phyloP scores from a whole-genome alignment of 2,329 filamentous ascomycete genomes.

The Rhynchosporium agropyri region DNA sequence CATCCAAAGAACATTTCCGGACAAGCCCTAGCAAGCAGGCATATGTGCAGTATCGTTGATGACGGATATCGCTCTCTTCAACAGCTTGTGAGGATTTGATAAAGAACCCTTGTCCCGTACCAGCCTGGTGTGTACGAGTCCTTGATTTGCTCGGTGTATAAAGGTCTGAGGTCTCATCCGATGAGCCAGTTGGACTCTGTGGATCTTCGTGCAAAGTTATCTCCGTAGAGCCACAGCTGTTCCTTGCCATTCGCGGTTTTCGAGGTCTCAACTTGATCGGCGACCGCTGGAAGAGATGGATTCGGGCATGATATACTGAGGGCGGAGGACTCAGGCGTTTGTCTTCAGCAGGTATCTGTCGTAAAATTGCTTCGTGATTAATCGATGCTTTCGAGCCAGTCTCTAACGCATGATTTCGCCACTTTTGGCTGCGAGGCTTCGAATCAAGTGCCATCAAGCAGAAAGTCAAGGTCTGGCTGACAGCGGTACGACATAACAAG shows the following conservation, averaged over 20 bases:
- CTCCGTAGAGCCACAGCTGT: slow-evolving; percentile 1
- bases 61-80: slow-evolving; percentile 29
- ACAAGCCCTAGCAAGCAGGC: slow-evolving; percentile 32
- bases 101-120: slow-evolving; percentile 19
- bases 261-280: slow-evolving; percentile 4
- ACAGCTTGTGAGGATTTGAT: slow-evolving; percentile 23
- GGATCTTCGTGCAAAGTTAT: slow-evolving; percentile 2
- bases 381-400: slow-evolving; percentile 23
- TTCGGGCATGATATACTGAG: slow-evolving; percentile 1
- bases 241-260: slow-evolving; percentile 15
- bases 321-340: not conserved
- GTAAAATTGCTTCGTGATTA: slow-evolving; percentile 18
- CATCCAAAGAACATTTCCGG: slow-evolving; percentile 27
- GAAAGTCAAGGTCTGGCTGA: slow-evolving; percentile 28
- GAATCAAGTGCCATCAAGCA: slow-evolving; percentile 29
- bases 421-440: slow-evolving; percentile 27
- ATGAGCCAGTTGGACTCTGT: slow-evolving; percentile 9
- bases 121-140: slow-evolving; percentile 23
- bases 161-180: slow-evolving; percentile 10
- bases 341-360: slow-evolving; percentile 7
- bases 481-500: slow-evolving; percentile 25
- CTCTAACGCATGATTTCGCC: slow-evolving; percentile 29
- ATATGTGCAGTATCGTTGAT: slow-evolving; percentile 28
- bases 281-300: not conserved
- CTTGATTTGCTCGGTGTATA: slow-evolving; percentile 26